A percentile compares a stretch with the other conserved stretches of the same genome.
Evolutionary conservation across 2,329 filamentous ascomycete species (phyloP).

Genomic region (Teratosphaeria epicoccoides): DNA sequence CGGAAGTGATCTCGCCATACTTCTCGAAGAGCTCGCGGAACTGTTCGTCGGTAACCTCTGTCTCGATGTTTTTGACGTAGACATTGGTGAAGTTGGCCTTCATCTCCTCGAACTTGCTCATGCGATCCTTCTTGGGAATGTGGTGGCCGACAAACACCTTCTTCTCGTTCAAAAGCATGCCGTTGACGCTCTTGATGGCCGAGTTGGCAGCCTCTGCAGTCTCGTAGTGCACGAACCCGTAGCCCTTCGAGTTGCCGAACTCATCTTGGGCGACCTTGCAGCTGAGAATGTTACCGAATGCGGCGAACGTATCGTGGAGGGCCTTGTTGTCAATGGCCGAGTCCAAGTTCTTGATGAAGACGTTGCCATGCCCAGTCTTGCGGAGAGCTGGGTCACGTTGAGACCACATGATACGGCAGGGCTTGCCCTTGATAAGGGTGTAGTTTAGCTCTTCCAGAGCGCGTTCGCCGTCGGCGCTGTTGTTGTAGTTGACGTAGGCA

Average conservation of each 20-base stretch:
- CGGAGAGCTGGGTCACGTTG: constrained; percentile 97
- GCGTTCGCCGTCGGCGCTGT: constrained; percentile 89
- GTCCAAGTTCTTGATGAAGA: constrained; percentile 99
- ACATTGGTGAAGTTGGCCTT: constrained; percentile 99
- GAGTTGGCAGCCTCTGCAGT: constrained; percentile 93
- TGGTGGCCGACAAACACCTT: constrained; percentile 99
- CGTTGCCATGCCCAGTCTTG: constrained; percentile 98
- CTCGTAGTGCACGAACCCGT: constrained; percentile 99
- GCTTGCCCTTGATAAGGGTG: constrained; percentile 95
- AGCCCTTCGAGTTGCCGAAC: constrained; percentile 92
- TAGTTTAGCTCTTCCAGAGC: constrained; percentile 99
- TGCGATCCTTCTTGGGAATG: constrained; percentile 99
- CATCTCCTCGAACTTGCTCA: constrained; percentile 99
- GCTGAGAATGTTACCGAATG: constrained; percentile 97
- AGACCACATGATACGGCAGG: constrained; percentile 99
- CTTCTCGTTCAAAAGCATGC: constrained; percentile 99
- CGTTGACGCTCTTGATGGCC: constrained; percentile 99
- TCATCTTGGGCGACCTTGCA: constrained; percentile 99
- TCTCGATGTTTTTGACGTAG: constrained; percentile 95
- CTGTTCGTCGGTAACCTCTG: constrained; percentile 79
- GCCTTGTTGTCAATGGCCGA: constrained; percentile 99
- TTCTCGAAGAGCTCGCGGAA: constrained; percentile 89
- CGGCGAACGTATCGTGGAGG: constrained; percentile 96
- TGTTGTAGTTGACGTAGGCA: constrained; percentile 99
- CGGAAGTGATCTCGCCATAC: constrained; percentile 89